A percentile compares a stretch with the other conserved stretches of the same genome.
phyloP scores from a whole-genome alignment of 2,329 filamentous ascomycete species.

The Exserohilum rostratum region DNA sequence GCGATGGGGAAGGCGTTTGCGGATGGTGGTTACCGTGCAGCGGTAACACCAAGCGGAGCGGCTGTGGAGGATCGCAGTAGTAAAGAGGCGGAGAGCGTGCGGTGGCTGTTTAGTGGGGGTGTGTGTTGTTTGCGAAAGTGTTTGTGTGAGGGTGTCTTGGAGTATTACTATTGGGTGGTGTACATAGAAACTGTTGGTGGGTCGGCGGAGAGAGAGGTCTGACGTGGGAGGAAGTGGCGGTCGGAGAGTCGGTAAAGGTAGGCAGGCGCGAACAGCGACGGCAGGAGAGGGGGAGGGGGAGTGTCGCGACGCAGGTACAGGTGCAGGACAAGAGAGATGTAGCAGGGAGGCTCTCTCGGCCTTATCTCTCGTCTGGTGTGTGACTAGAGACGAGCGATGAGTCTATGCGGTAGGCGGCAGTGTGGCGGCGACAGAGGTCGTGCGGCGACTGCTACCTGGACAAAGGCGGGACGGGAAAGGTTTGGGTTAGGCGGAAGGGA shows the following conservation, averaged over 20 bases:
- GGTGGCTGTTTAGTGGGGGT: constrained; percentile 6
- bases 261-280: constrained; percentile 16
- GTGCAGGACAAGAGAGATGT: constrained; percentile 7
- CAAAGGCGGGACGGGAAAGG: constrained; percentile 28
- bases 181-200: constrained; percentile 26
- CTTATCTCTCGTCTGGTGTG: constrained; percentile 16
- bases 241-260: constrained; percentile 30
- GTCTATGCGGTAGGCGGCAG: constrained; percentile 37
- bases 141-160: not conserved
- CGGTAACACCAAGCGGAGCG: constrained; percentile 38
- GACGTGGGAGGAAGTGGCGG: constrained; percentile 39
- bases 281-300: not conserved
- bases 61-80: constrained; percentile 19
- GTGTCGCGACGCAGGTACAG: constrained; percentile 20
- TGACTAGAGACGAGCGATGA: constrained; percentile 25
- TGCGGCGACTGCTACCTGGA: constrained; percentile 34
- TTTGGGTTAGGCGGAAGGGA: constrained; percentile 8
- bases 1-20: constrained; percentile 37
- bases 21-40: constrained; percentile 32
- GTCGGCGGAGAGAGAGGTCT: constrained; percentile 28
- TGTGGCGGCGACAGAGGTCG: constrained; percentile 34
- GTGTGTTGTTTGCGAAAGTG: constrained; percentile 15
- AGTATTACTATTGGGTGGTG: constrained; percentile 37
- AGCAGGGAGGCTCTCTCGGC: constrained; percentile 17
- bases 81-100: not conserved